Base-by-base conservation (phyloP, 2,329 filamentous ascomycete genomes). In the Didymella pomorum region DNA sequence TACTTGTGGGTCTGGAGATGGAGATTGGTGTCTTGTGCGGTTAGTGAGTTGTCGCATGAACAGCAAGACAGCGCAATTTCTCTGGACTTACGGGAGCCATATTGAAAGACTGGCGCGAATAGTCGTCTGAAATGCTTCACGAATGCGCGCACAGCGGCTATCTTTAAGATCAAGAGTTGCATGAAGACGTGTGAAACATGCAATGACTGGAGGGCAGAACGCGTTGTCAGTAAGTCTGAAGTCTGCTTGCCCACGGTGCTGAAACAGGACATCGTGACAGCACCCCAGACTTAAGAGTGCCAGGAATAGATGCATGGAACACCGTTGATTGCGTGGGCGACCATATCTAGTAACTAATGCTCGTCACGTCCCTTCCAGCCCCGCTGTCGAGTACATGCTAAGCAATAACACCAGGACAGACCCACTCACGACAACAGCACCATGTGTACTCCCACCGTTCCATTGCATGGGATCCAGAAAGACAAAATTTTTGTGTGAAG, bases 311-410 rank as follows among this genome's bases (percentile, higher is more conserved):
- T 53, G 52, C 57, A 61, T 61, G 60, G 61, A 66, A 69, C 59
- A 69, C 62, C 60, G 60, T 64, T 52, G 52, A 62, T 65, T 61
- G 63, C 68, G 65, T 69, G 68, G 69, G 60, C 55, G 62, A 65
- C 63, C 65, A 61, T 68, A 66, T 73, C 66, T 72, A 63, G 46
- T 71, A 73, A 66, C 60, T 74, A 71, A 70, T 71, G 69, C 71
- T 73, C 66, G 60, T 72, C 63, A 69, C 66, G 64, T 66, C 61
- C 60, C 63, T 70, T 71, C 64, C 66, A 70, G 67, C 66, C 63
- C 69, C 57, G 71, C 72, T 73, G 68, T 71, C 63, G 62, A 51
- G 66, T 66, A 72, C 69, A 74, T 67, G 71, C 66, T 71, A 64
- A 72, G 69, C 67, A 55, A 29, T 53, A 52, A 56, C 52, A 64